Evolutionary conservation across 2,329 filamentous ascomycete species (phyloP), one percentile per base, ranked within the genome.

Genomic region (Colletotrichum liriopes): DNA sequence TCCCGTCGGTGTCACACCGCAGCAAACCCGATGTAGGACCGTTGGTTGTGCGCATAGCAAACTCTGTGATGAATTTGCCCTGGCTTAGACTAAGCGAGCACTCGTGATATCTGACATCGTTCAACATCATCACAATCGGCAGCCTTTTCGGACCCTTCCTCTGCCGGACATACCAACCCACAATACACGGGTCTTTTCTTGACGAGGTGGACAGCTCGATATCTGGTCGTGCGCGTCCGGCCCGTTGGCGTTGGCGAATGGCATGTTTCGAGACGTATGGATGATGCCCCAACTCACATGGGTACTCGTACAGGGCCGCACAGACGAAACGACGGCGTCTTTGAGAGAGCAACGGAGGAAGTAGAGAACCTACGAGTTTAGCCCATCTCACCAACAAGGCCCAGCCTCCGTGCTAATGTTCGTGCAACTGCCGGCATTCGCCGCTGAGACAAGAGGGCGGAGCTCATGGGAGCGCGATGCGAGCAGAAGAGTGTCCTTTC

Each of bases 381-480:
- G 2, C 32, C 32, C 47, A 49, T 49, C 9, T 26, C 47, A n/a
- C 12, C 47, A 23, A 49, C 47, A n/a, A 18, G 6, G 47, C 14
- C 47, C n/a, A 49, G 11, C 12, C 23, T 43, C 52, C 16, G 67
- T 49, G n/a, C 56, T 23, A 35, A 35, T 20, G 43, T 23, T 60
- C 16, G 49, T 58, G 52, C 37, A 55, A 59, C 67, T 69, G 61
- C 61, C 67, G 62, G 52, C 61, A n/a, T 52, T 58, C 43, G 35
- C 54, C 35, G 35, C 61, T 58, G 45, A 54, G 43, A 29, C 41
- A 12, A 37, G n/a, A 66, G 32, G 41, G 29, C 18, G n/a, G n/a
- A 56, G n/a, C 47, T 49, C 43, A 56, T 56, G 49, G 41, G 60
- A 56, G 41, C 12, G 41, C 43, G 51, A 29, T 29, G 51, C 29